Evolutionary conservation across 148 eudicot genomes (phyloP).

Genomic region (Arctostaphylos glauca): DNA sequence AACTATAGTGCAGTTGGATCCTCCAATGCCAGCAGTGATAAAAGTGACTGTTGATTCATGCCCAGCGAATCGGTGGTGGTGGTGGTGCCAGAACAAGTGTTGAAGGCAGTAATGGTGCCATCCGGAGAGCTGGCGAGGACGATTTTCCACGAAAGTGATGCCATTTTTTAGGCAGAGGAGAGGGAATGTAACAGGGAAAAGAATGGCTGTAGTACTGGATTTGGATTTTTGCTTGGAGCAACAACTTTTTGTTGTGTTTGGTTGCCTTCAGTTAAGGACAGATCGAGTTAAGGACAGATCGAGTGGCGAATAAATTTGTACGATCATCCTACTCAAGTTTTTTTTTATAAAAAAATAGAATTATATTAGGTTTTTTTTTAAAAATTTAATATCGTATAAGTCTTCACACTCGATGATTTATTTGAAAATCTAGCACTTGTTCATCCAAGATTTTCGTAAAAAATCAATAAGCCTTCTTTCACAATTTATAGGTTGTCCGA

Average conservation of each 20-base stretch:
- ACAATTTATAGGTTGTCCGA: no score
- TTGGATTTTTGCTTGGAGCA: slow-evolving; percentile 4
- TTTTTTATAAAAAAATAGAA: no score
- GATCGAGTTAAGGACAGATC: no score
- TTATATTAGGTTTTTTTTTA: no score
- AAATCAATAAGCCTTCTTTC: no score
- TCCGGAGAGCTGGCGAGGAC: slow-evolving; percentile 18
- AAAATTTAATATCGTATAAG: no score
- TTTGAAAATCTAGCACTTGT: no score
- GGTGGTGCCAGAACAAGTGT: slow-evolving; percentile 9
- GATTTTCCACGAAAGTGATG: slow-evolving; percentile 17
- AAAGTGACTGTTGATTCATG: slow-evolving; percentile 20
- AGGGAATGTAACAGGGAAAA: not conserved
- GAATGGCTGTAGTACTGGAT: not conserved
- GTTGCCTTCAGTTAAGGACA: no score
- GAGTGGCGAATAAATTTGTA: no score
- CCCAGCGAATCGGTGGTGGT: slow-evolving; percentile 10
- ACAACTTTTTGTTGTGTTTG: not conserved
- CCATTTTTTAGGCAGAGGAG: slow-evolving; percentile 5
- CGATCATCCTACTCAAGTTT: no score
- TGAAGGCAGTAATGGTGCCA: slow-evolving; percentile 16
- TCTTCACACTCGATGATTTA: no score
- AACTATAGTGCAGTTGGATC: slow-evolving; percentile 14
- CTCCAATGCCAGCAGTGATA: slow-evolving; percentile 10
- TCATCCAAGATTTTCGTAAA: no score